Base-by-base conservation (phyloP, 345 rosid species). In the Reutealis trisperma region DNA sequence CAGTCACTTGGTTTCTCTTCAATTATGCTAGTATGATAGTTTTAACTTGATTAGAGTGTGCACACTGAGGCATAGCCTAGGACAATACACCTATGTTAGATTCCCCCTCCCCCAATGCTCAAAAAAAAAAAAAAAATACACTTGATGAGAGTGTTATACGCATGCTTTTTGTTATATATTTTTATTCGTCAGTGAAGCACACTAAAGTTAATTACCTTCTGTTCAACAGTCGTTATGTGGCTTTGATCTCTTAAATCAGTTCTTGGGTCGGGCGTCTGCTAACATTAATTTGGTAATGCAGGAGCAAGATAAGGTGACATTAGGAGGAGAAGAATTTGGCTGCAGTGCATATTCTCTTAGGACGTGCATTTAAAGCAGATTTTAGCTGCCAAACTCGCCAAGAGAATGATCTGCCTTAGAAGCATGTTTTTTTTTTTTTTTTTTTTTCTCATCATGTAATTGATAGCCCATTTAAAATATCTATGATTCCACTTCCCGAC, bases 281-380 rank as follows among this genome's bases (percentile, higher is more conserved):
- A 71, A 63, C 69, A 57, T 37, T 41, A 58, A 71, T 72, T 79
- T 64, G 76, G 44, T 66, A 54, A 52, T 79, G 87, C 85, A 90
- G 93, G 92, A 85, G 73, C 87, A 81, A 54, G 86, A 84, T 73
- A 81, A 77, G 74, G 81, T 60, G 82, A 84, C 75, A 8, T 59
- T 79, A 54, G 64, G 79, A 44, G 91, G 84, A 54, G 90, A 85
- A 69, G 88, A 87, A 37, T 78, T 87, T 47, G 89, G 87, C 67
- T 82, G 77, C 67, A 78, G 78, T 68, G 75, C 80, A 30, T 91
- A 82, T 77, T 84, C 92, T 34, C 83, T 76, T 59, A 78, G 87
- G 79, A 88, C 83, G 19, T 87, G 90, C 84, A 74, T 82, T 59
- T 86, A 84, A 83, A 69, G 81, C 54, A 70, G 49, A 60, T 67